Evolutionary conservation across 2,329 filamentous ascomycete genomes (phyloP), one percentile per base, ranked within the genome.

Genomic region (Calycina marina): DNA sequence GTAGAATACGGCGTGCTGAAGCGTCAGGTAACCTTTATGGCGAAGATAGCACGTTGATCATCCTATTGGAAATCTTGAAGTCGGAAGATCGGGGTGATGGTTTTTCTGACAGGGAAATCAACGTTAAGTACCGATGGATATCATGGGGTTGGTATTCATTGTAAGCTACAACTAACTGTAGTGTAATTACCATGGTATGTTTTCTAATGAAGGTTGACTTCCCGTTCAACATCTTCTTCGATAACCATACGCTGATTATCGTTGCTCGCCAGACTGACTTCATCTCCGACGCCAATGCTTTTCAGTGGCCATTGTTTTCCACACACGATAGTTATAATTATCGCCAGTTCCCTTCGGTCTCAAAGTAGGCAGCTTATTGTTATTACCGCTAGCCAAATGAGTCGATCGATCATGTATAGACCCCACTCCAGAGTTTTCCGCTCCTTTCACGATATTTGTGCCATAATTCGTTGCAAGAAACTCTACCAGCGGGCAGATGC

Each of bases 401-500:
- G 14, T 14, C 10, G 10, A 27, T 8, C 12, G 10, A 27, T 29
- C 30, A 8, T 18, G 30, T 9, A 32, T 16, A 26, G 18, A 15
- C 18, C 22, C 20, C 18, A 6, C 11, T 14, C 15, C 28, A 25
- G 16, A 20, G 8, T n/a, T n/a, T 9, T 22, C 8, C 8, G 20
- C 20, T 15, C 35, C 18, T 16, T 31, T 31, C 9, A 18, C 34
- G 2, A 26, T 20, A 9, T 32, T 34, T 12, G 46, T 50, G 15
- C 52, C 51, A 33, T 55, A 54, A 28, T 49, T 41, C 6, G 51
- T 53, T 31, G 45, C 48, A 35, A 53, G 41, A 2, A 44, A 57
- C 3, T 53, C 49, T 38, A 62, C 51, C 32, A 63, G 63, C 2
- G 60, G 57, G 24, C 59, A 56, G n/a, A 64, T 48, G 30, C 58